These are phyloP conservation scores for Vigna trinervia DNA, from an alignment of 306 rosid species.

Conservation along the genomic window DNA sequence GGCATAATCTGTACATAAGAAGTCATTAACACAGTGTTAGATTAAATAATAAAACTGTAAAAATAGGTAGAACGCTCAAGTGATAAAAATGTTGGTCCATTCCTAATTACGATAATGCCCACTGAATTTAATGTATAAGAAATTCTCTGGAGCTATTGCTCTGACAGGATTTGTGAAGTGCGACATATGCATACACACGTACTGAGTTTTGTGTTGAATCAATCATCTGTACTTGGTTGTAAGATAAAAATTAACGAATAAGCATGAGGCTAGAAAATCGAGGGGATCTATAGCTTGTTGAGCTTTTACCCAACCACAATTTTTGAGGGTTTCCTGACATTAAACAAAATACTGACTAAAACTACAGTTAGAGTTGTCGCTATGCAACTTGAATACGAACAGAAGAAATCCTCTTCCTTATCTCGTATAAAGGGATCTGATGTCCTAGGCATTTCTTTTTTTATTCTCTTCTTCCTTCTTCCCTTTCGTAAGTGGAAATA, in stretches of 20 bases:
- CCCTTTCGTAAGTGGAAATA: not conserved
- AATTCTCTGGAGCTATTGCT: not conserved
- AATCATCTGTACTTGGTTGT: not conserved
- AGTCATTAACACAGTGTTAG: not conserved
- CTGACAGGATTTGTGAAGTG: not conserved
- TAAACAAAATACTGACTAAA: not conserved
- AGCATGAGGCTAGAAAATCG: not conserved
- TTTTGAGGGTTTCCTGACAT: not conserved
- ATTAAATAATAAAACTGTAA: not conserved
- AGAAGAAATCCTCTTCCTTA: not conserved
- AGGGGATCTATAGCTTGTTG: not conserved
- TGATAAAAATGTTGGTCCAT: not conserved
- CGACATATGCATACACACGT: not conserved
- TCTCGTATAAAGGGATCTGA: constrained; percentile 5
- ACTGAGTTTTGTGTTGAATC: not conserved
- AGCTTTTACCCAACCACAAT: constrained; percentile 4
- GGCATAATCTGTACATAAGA: not conserved
- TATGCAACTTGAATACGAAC: constrained; percentile 11
- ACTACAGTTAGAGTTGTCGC: not conserved
- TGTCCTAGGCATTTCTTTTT: not conserved
- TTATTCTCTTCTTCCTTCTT: not conserved
- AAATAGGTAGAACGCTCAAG: not conserved
- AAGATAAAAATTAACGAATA: not conserved
- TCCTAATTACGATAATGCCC: not conserved
- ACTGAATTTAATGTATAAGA: not conserved